A percentile compares a stretch with the other conserved stretches of the same genome.
These are phyloP conservation scores for Fusarium xyrophilum DNA, from an alignment of 2,329 filamentous ascomycete genomes.

Conservation along the genomic window DNA sequence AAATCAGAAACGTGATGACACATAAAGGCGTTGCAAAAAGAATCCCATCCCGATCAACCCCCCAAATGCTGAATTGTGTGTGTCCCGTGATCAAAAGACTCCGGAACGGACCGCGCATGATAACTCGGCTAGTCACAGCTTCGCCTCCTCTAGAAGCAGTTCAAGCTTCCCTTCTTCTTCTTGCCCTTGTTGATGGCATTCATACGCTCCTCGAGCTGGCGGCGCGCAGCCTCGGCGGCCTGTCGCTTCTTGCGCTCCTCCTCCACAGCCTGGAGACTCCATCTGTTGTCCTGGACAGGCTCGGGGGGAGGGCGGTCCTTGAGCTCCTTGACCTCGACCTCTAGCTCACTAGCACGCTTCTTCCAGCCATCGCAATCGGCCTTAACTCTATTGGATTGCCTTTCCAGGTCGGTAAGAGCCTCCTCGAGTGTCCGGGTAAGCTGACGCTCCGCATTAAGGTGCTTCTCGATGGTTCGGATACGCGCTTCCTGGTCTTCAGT, in stretches of 20 bases:
- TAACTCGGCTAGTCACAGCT: slow-evolving; percentile 29
- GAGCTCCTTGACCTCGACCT: slow-evolving; percentile 73
- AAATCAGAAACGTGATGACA: slow-evolving; percentile 38
- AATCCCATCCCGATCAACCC: slow-evolving; percentile 16
- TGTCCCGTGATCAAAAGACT: slow-evolving; percentile 12
- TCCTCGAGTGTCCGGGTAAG: slow-evolving; percentile 95
- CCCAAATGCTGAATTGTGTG: slow-evolving; percentile 5
- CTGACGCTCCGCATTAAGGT: slow-evolving; percentile 94
- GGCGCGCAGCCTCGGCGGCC: slow-evolving; percentile 86
- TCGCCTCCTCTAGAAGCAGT: slow-evolving; percentile 80
- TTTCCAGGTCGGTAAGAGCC: slow-evolving; percentile 91
- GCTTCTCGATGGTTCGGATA: slow-evolving; percentile 95
- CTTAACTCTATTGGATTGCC: slow-evolving; percentile 90
- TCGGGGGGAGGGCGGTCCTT: slow-evolving; percentile 57
- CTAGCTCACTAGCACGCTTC: slow-evolving; percentile 80
- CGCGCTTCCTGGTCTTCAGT: slow-evolving; percentile 95
- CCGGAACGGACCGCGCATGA: slow-evolving; percentile 1
- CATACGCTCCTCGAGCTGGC: slow-evolving; percentile 93
- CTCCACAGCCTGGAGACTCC: slow-evolving; percentile 87
- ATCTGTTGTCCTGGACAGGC: slow-evolving; percentile 62
- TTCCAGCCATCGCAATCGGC: slow-evolving; percentile 89
- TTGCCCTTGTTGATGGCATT: slow-evolving; percentile 86
- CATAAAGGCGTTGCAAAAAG: slow-evolving; percentile 35
- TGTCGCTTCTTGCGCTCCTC: slow-evolving; percentile 93
- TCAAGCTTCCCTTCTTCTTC: slow-evolving; percentile 94